phyloP scores from a whole-genome alignment of 495 filamentous ascomycete species.

The Lichina pygmaea region DNA sequence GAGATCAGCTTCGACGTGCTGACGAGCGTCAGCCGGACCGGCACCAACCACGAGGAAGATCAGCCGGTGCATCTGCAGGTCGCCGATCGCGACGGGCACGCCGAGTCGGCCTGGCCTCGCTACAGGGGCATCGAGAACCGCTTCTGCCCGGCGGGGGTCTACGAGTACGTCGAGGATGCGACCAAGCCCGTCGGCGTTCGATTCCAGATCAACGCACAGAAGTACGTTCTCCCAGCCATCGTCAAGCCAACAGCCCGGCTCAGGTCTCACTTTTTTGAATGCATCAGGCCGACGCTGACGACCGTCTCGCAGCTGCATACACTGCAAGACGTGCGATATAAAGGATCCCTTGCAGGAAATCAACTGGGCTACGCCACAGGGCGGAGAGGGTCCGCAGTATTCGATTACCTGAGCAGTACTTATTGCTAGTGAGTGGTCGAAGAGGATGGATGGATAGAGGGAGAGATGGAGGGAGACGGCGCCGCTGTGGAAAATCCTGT shows the following conservation, averaged over 20 bases:
- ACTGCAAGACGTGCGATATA: slow-evolving; percentile 99
- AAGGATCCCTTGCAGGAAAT: slow-evolving; percentile 93
- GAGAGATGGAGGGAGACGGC: too few species aligned
- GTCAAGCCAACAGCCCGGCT: neutral
- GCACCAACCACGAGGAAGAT: slow-evolving; percentile 97
- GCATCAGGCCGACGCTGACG: neutral
- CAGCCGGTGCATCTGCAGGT: slow-evolving; percentile 92
- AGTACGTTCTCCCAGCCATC: slow-evolving; percentile 31
- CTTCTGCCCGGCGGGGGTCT: slow-evolving; percentile 98
- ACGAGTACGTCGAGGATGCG: slow-evolving; percentile 89
- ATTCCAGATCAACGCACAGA: slow-evolving; percentile 96
- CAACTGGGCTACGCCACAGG: slow-evolving; percentile 86
- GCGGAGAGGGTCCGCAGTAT: slow-evolving; percentile 92
- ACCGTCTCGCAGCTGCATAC: slow-evolving; percentile 45
- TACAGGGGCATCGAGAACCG: slow-evolving; percentile 89
- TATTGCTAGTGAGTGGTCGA: neutral
- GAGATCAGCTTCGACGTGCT: slow-evolving; percentile 87
- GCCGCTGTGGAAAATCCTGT: too few species aligned
- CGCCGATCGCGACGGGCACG: slow-evolving; percentile 78
- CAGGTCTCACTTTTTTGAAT: neutral
- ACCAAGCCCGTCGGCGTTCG: slow-evolving; percentile 57
- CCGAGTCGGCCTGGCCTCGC: slow-evolving; percentile 49
- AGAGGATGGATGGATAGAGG: too few species aligned
- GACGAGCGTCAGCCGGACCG: slow-evolving; percentile 77
- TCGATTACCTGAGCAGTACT: slow-evolving; percentile 40